phyloP scores from a whole-genome alignment of 805 yeast genomes.

The Komagataella ulmi region DNA sequence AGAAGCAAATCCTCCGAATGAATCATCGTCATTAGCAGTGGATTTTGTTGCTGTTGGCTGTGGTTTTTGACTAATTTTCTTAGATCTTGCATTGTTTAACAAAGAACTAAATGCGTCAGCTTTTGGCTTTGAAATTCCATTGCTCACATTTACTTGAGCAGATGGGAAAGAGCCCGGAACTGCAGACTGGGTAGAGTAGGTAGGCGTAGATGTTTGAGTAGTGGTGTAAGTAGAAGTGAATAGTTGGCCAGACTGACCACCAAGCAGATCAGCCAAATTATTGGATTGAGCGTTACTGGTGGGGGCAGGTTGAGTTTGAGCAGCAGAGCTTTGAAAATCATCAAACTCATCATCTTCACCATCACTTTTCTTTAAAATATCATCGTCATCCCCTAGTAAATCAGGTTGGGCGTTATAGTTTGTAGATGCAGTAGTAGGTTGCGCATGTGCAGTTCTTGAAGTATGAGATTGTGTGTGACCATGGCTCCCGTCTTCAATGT shows the following conservation, averaged over 20 bases:
- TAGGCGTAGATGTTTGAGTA: conserved; percentile 6
- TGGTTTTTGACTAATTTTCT: conserved; percentile 7
- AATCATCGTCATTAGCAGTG: conserved; percentile 10
- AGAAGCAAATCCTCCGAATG: conserved; percentile 19
- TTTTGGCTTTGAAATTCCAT: conserved; percentile 7
- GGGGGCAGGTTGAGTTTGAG: conserved; percentile 4
- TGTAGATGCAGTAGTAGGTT: conserved; percentile 24
- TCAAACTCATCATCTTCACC: conserved; percentile 69
- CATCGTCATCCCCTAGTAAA: conserved; percentile 1
- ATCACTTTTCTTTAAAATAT: conserved; percentile 14
- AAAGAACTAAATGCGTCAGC: conserved; percentile 65
- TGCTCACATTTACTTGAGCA: conserved; percentile 17
- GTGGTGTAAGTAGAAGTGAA: conserved; percentile 9
- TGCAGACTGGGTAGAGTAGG: conserved; percentile 1
- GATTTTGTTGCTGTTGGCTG: conserved; percentile 1
- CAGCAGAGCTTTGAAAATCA: conserved; percentile 60
- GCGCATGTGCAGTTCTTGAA: conserved; percentile 17
- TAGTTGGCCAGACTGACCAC: conserved; percentile 9
- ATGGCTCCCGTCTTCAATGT: conserved; percentile 21
- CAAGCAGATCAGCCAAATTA: conserved; percentile 14
- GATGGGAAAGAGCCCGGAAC: conserved; percentile 10
- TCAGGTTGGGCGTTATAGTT: conserved; percentile 25
- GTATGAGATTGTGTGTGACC: conserved; percentile 13
- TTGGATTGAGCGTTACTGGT: conserved; percentile 17
- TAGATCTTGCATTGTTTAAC: conserved; percentile 50